These are phyloP conservation scores for Malania oleifera DNA, from an alignment of 164 flowering plant genomes.

Conservation along the genomic window DNA sequence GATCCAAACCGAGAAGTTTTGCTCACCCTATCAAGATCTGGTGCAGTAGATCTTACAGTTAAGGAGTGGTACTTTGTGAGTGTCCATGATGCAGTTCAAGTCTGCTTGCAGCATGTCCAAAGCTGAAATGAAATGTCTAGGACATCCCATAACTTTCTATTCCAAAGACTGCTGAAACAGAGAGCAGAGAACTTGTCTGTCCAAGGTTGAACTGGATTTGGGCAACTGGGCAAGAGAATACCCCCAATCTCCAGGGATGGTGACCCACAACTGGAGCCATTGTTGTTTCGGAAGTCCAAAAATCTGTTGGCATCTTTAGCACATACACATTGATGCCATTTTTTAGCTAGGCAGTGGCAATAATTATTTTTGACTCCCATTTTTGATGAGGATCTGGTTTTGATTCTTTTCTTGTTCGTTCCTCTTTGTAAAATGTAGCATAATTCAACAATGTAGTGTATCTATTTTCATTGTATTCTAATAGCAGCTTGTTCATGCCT, in stretches of 20 bases:
- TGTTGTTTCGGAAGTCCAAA: conserved; percentile 30
- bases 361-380: too few relatives aligned
- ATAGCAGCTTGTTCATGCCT: too few relatives aligned
- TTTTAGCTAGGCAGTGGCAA: conserved; percentile 12
- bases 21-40: conserved; percentile 58
- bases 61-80: conserved; percentile 97
- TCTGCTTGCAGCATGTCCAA: conserved; percentile 87
- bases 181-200: conserved; percentile 32
- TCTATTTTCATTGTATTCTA: too few relatives aligned
- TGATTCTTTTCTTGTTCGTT: too few relatives aligned
- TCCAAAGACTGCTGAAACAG: conserved; percentile 36
- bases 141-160: conserved; percentile 18
- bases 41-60: conserved; percentile 73
- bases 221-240: conserved; percentile 27
- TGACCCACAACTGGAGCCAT: conserved; percentile 41
- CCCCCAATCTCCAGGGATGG: conserved; percentile 10
- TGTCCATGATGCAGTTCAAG: conserved; percentile 96
- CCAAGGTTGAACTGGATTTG: conserved; percentile 42
- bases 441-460: too few relatives aligned
- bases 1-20: conserved; percentile 87
- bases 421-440: too few relatives aligned
- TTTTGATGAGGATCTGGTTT: too few relatives aligned
- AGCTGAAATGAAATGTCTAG: conserved; percentile 33
- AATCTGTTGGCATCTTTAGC: neutral
- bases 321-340: neutral